Base-by-base conservation (phyloP, 2,329 filamentous ascomycete species). In the Fonsecaea nubica region DNA sequence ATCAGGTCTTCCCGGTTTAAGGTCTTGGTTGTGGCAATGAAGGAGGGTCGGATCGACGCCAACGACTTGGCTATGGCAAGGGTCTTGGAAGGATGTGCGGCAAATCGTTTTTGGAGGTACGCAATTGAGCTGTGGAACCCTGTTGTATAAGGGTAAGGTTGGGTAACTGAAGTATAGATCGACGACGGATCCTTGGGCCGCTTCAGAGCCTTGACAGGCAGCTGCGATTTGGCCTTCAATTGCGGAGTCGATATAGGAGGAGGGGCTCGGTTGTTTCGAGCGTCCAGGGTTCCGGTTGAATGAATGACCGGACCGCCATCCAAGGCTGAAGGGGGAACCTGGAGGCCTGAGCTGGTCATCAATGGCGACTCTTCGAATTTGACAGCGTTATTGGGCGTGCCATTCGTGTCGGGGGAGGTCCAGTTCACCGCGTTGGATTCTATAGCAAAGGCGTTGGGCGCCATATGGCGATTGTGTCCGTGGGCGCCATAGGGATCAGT, bases 1-100 rank as follows among this genome's bases (percentile, higher is more conserved):
- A 99, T 89, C 33, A 98, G 83, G 77, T 99, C 95, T 74, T 95
- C 90, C 18, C 89, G 85, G 70, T 92, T 93, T 67, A 98, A 82
- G n/a, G 92, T 93, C 74, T 92, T 91, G 21, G 92, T 96, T 69
- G 92, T 96, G 10, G 93, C 90, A 69, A 98, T 94, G 76, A 99
- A 95, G 0, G 93, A 95, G 1, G 95, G 94, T 7, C 95, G 90
- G 72, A 97, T 96, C 53, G 91, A 92, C 6, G 92, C 90, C 60
- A 99, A 85, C 0, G 93, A 90, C 79, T 93, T 92, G 66, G 92
- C 93, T 71, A 97, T 96, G 65, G 90, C 88, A 30, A 94, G 79
- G 0, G 90, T 90, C 79, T 93, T 93, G 70, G 88, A 89, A 12
- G 89, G 84, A 1, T 91, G 87, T 3, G 61, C 59, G 42, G 66